Conservation (phyloP, 2,329 filamentous ascomycete species). For the Fusarium continuum region DNA sequence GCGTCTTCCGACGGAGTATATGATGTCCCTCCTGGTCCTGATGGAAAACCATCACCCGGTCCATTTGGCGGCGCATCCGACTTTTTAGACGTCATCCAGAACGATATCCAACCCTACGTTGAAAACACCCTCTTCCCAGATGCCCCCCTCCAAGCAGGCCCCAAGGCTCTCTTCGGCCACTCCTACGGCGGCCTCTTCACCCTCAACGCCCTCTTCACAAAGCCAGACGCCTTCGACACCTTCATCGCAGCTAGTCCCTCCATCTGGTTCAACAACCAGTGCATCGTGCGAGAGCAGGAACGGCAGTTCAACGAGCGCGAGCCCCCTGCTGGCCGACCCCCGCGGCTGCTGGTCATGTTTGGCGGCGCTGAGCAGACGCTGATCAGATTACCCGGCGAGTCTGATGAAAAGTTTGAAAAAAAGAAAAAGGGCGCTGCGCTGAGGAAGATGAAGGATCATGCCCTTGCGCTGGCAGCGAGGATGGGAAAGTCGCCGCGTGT, state of each 20-base stretch:
- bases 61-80: conserved; percentile 54
- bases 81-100: conserved; percentile 55
- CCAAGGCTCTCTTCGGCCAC: conserved; percentile 59
- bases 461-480: conserved; percentile 34
- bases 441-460: conserved; percentile 38
- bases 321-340: conserved; percentile 7
- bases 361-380: conserved; percentile 46
- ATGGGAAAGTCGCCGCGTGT: conserved; percentile 30
- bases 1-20: conserved; percentile 32
- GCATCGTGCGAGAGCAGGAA: conserved; percentile 49
- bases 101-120: conserved; percentile 48
- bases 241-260: conserved; percentile 58
- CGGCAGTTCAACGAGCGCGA: conserved; percentile 32
- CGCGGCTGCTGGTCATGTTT: conserved; percentile 49
- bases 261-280: conserved; percentile 57
- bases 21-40: conserved; percentile 23
- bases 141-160: conserved; percentile 44
- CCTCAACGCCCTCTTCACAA: conserved; percentile 55
- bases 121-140: conserved; percentile 36
- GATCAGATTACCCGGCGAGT: conserved; percentile 41
- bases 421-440: conserved; percentile 28
- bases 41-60: conserved; percentile 34
- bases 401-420: conserved; percentile 43
- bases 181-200: conserved; percentile 60
- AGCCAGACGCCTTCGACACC: conserved; percentile 53